Evolutionary conservation across 805 yeast species (phyloP).

Genomic region (Kodamaea laetipori): DNA sequence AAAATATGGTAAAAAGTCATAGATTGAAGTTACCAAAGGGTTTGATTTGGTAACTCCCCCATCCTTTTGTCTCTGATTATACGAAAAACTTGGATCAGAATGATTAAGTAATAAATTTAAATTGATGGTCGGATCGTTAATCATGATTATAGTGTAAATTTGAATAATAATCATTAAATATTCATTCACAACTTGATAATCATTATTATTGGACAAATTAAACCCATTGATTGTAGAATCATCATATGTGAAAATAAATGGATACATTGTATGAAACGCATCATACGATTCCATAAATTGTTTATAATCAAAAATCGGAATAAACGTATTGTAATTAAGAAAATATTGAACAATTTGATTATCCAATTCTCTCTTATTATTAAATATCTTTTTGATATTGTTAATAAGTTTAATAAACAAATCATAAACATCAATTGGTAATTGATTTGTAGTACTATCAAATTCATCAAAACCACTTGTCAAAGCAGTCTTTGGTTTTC

Average conservation of each 20-base stretch:
- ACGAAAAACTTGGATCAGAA: conserved; percentile 32
- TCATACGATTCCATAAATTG: conserved; percentile 54
- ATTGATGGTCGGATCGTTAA: conserved; percentile 50
- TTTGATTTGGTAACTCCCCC: conserved; percentile 4
- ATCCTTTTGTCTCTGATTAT: conserved; percentile 10
- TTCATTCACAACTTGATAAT: conserved; percentile 43
- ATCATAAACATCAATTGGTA: conserved; percentile 46
- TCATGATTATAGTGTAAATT: conserved; percentile 53
- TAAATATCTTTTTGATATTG: conserved; percentile 44
- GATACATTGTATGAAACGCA: conserved; percentile 49
- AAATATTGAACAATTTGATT: conserved; percentile 51
- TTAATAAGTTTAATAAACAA: conserved; percentile 46
- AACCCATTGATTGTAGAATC: conserved; percentile 50
- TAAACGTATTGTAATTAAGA: conserved; percentile 52
- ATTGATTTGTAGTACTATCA: conserved; percentile 6
- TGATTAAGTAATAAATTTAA: conserved; percentile 44
- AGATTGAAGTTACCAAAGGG: conserved; percentile 35
- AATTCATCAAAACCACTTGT: conserved; percentile 3
- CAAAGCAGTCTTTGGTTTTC: conserved; percentile 8
- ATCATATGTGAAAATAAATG: conserved; percentile 48
- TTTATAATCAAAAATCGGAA: conserved; percentile 57
- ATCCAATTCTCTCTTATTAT: conserved; percentile 44
- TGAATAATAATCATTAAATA: conserved; percentile 48
- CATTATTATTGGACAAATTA: conserved; percentile 45
- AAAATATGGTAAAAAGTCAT: conserved; percentile 48